Conservation (phyloP, 345 rosid genomes). For the Cardamine resedifolia region DNA sequence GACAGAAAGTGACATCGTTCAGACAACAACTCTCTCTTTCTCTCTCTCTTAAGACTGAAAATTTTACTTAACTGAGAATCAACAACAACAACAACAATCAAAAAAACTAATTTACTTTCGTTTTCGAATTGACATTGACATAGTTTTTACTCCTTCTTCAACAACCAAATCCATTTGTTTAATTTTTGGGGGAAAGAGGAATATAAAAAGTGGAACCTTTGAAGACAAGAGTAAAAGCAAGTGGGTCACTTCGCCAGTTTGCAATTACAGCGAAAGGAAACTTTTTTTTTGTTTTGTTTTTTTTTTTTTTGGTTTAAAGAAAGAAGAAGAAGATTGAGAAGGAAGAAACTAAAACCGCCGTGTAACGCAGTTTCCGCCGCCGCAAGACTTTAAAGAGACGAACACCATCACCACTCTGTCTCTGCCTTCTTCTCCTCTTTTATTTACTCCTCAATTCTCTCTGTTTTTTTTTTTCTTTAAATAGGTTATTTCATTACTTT, state of each 20-base stretch:
- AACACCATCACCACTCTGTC: constrained; percentile 35
- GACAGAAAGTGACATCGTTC: constrained; percentile 88
- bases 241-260: constrained; percentile 45
- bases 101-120: constrained; percentile 15
- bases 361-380: constrained; percentile 55
- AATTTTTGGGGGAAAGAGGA: neutral
- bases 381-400: constrained; percentile 42
- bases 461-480: neutral
- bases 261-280: constrained; percentile 31
- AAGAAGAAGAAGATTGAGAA: constrained; percentile 1
- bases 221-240: constrained; percentile 37
- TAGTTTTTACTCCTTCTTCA: constrained; percentile 20
- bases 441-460: constrained; percentile 32
- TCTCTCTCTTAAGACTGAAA: constrained; percentile 35
- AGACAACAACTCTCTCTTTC: constrained; percentile 52
- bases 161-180: constrained; percentile 25
- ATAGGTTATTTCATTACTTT: neutral
- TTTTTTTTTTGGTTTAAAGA: constrained; percentile 13
- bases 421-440: constrained; percentile 24
- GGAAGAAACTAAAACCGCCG: constrained; percentile 27
- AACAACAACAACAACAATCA: no score
- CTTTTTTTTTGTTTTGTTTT: constrained; percentile 1
- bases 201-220: constrained; percentile 41
- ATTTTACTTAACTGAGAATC: constrained; percentile 22
- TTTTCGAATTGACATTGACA: neutral